Conservation (phyloP, 2,329 filamentous ascomycete genomes). For the Karstenula rhodostoma region DNA sequence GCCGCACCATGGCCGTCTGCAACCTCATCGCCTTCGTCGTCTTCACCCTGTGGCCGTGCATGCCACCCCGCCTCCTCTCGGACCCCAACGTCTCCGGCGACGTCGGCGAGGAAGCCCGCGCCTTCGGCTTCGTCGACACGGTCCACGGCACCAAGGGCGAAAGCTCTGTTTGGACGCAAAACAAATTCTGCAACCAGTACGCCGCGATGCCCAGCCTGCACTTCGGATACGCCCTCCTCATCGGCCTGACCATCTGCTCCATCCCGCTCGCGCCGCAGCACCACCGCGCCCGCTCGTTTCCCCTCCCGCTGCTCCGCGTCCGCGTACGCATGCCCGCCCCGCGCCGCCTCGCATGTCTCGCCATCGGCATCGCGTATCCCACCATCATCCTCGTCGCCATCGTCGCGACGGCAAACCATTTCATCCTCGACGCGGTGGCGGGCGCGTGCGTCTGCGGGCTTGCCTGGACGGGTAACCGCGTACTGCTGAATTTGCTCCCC, state of each 20-base stretch:
- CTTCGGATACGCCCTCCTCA: conserved; percentile 77
- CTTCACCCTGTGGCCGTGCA: conserved; percentile 62
- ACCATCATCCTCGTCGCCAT: conserved; percentile 71
- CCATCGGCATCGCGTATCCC: conserved; percentile 69
- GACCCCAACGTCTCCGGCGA: conserved; percentile 62
- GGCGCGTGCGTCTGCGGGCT: conserved; percentile 70
- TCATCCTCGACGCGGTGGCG: conserved; percentile 74
- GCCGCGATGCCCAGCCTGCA: conserved; percentile 80
- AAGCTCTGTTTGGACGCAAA: conserved; percentile 75
- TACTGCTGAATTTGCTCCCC: conserved; percentile 69
- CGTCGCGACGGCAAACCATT: conserved; percentile 76
- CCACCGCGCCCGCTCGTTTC: conserved; percentile 49
- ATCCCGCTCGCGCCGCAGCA: conserved; percentile 68
- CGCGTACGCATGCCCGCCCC: conserved; percentile 55
- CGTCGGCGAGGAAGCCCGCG: conserved; percentile 66
- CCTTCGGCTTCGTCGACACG: conserved; percentile 67
- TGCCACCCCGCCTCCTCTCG: conserved; percentile 65
- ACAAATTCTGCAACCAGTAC: conserved; percentile 79
- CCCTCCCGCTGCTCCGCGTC: conserved; percentile 39
- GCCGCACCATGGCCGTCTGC: conserved; percentile 65
- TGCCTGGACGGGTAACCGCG: conserved; percentile 65
- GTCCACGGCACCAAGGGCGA: conserved; percentile 66
- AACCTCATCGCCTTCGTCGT: conserved; percentile 67
- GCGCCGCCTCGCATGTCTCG: conserved; percentile 60
- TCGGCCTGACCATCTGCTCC: conserved; percentile 73